Conservation (phyloP, 2,329 filamentous ascomycete genomes). For the Celoporthe dispersa region DNA sequence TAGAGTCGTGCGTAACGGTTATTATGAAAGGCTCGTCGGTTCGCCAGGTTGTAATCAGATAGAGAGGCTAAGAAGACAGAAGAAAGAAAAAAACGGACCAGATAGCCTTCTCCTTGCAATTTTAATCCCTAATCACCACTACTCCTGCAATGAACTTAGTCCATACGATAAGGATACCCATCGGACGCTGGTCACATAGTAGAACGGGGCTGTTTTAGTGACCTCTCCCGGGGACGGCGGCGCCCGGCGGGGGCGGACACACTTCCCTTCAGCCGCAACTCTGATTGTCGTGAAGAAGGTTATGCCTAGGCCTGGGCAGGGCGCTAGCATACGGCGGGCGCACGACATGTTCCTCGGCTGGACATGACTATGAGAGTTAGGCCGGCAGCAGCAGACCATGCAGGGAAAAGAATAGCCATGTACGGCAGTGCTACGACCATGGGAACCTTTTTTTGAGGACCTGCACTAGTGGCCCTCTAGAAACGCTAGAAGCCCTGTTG, state of each 20-base stretch:
- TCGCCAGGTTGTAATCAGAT: not conserved
- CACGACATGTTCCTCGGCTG: not conserved
- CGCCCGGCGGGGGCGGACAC: too few relatives aligned
- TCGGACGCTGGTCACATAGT: too few relatives aligned
- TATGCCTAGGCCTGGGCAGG: too few relatives aligned
- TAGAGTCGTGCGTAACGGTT: too few relatives aligned
- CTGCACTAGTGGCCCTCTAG: constrained; percentile 10
- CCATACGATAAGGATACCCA: too few relatives aligned
- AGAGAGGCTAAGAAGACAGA: not conserved
- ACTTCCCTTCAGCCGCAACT: not conserved
- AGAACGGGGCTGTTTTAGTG: too few relatives aligned
- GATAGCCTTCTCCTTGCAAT: not conserved
- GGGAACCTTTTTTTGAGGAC: not conserved
- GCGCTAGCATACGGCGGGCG: not conserved
- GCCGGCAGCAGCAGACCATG: not conserved
- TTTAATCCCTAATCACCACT: not conserved
- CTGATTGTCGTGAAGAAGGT: too few relatives aligned
- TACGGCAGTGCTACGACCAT: not conserved
- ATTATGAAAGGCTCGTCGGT: not conserved
- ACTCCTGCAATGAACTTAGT: too few relatives aligned
- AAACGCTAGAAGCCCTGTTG: constrained; percentile 22
- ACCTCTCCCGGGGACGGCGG: too few relatives aligned
- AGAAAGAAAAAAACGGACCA: too few relatives aligned
- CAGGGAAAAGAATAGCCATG: not conserved
- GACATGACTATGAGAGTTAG: not conserved